These are phyloP conservation scores for Clavariopsis aquatica DNA, from an alignment of 495 filamentous ascomycete genomes.

Conservation along the genomic window DNA sequence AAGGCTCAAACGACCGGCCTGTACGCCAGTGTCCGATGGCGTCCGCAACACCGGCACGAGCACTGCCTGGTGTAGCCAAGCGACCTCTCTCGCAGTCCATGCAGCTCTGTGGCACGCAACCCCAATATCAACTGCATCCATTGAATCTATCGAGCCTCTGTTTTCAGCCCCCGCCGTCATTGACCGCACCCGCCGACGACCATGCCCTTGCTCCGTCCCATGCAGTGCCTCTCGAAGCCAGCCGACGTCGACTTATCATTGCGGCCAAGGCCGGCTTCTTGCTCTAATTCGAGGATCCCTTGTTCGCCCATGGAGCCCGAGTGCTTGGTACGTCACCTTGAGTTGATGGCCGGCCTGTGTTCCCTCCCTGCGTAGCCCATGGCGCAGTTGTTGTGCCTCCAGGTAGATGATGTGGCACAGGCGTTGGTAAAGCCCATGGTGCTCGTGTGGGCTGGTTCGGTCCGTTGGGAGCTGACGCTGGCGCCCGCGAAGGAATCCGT, in stretches of 20 bases:
- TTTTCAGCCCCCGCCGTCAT: conserved; percentile 2
- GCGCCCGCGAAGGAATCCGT: conserved; percentile 51
- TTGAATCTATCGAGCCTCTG: conserved; percentile 4
- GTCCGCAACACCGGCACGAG: conserved; percentile 9
- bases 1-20: no score
- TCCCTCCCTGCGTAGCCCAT: conserved; percentile 25
- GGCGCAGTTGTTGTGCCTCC: conserved; percentile 35
- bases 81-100: neutral
- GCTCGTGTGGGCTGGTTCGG: conserved; percentile 42
- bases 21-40: neutral
- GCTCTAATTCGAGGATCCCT: conserved; percentile 16
- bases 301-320: conserved; percentile 31
- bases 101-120: conserved; percentile 11
- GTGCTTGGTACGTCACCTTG: conserved; percentile 22
- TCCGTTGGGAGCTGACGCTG: conserved; percentile 30
- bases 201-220: conserved; percentile 25
- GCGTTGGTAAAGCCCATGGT: conserved; percentile 47
- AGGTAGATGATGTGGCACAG: conserved; percentile 20
- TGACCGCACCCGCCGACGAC: conserved; percentile 1
- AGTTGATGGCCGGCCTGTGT: neutral
- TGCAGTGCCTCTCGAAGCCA: conserved; percentile 13
- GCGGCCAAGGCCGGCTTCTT: neutral
- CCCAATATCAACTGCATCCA: conserved; percentile 25
- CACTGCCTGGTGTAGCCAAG: conserved; percentile 16
- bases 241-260: conserved; percentile 6